Base-by-base conservation (phyloP, 805 yeast species). In the Nakazawaea wyomingensis region DNA sequence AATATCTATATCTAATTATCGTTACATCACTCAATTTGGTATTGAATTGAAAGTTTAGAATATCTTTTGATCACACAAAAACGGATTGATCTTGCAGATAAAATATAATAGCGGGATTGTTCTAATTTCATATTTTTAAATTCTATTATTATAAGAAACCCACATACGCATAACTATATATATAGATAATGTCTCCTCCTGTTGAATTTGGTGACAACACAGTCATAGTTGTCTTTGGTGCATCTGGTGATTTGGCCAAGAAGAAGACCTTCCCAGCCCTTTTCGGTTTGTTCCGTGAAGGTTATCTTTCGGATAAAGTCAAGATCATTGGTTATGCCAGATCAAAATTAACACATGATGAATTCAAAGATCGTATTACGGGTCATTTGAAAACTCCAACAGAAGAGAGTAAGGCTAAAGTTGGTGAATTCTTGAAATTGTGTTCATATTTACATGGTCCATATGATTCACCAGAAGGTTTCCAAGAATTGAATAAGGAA, bases 231-330 rank as follows among this genome's bases (percentile, higher is more conserved):
- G 95, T 90, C 24, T 85, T 89, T 55, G 97, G 97, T 41, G 97
- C 97, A 34, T 85, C 95, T 18, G 97, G 97, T 41, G 96, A 90
- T 62, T 71, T 90, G 51, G 96, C 96, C 44, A 88, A 87, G 69
- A 90, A 90, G 80, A 90, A 90, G 69, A 90, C 96, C 2, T 88
- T 86, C 66, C 95, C 95, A 8, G 91, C 93, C 4, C 65, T 85
- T 17, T 85, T 84, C 54, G 95, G 93, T 9, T 71, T 85, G 30
- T 78, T 55, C 66, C 71, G 85, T 51, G 82, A 90, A 60, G 96
- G 95, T 32, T 80, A 78, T 51, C 70, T 91, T 44, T 86, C 95
- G 8, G 56, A 67, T 10, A 62, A 80, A 22, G 80, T 85, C 30
- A 78, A 78, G 57, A 87, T 93, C 55, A 74, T 86, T 51, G 99